A percentile compares a stretch with the other conserved stretches of the same genome.
Evolutionary conservation across 768 basidiomycete genomes (phyloP).

Genomic region (Panaeolus papilionaceus): DNA sequence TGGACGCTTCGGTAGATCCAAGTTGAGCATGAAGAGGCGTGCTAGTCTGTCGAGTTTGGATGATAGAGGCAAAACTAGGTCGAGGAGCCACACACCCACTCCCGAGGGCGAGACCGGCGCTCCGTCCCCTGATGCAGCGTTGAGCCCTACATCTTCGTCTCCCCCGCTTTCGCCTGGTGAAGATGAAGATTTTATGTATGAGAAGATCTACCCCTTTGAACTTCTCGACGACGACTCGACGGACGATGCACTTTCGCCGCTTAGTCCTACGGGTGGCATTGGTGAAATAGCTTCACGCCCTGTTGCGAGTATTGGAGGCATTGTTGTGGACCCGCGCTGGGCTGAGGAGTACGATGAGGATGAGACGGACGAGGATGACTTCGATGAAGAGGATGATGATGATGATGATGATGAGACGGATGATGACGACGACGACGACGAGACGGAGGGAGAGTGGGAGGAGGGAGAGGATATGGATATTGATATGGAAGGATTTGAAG

Average conservation of each 20-base stretch:
- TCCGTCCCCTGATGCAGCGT: neutral
- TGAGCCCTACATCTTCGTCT: conserved; percentile 4
- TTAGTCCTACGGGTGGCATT: neutral
- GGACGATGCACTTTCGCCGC: neutral
- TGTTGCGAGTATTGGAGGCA: conserved; percentile 12
- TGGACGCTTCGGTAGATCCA: conserved; percentile 4
- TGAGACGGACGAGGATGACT: conserved; percentile 27
- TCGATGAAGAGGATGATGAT: conserved; percentile 24
- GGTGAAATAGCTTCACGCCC: neutral
- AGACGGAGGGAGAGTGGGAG: conserved; percentile 7
- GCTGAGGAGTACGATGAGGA: conserved; percentile 23
- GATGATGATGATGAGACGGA: conserved; percentile 25
- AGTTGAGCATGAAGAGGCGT: conserved; percentile 9
- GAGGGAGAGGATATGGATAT: conserved; percentile 11
- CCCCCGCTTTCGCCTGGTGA: conserved; percentile 12
- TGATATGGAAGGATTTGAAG: conserved; percentile 5
- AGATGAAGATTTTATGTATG: conserved; percentile 18
- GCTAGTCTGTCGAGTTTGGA: neutral
- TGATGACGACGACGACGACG: conserved; percentile 24
- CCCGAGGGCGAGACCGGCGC: neutral
- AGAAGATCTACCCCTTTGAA: conserved; percentile 16
- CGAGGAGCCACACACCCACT: neutral
- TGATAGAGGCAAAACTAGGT: neutral
- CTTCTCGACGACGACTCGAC: conserved; percentile 17
- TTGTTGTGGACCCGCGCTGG: conserved; percentile 3